Evolutionary conservation across 805 yeast genomes (phyloP).

Genomic region (Lipomyces mesembrius): DNA sequence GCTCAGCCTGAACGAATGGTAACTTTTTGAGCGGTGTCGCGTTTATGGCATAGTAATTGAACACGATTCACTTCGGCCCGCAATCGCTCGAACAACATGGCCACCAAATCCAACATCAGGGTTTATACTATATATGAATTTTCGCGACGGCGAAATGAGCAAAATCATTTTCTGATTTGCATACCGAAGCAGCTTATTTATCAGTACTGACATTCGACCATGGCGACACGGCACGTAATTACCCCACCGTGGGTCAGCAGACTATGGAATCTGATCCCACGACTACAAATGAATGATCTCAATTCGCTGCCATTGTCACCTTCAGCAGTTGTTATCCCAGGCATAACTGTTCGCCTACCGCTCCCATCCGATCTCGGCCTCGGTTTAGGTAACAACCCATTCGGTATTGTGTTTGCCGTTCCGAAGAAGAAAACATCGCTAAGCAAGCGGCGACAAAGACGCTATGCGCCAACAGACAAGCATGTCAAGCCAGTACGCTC

Average conservation of each 20-base stretch:
- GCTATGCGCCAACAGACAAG: conserved; percentile 80
- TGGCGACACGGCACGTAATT: conserved; percentile 11
- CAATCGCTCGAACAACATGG: background rate
- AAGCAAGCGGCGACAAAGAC: conserved; percentile 80
- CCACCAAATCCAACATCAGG: background rate
- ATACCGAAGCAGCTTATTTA: background rate
- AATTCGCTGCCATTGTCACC: conserved; percentile 6
- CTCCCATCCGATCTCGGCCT: conserved; percentile 28
- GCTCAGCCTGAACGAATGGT: background rate
- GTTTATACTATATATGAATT: background rate
- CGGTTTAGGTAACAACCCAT: conserved; percentile 47
- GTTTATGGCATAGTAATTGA: background rate
- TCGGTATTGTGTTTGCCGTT: conserved; percentile 82
- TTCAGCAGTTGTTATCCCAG: conserved; percentile 12
- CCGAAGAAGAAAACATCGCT: conserved; percentile 94
- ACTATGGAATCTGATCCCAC: conserved; percentile 19
- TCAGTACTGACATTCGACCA: background rate
- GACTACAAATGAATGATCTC: conserved; percentile 7
- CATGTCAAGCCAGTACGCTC: conserved; percentile 76
- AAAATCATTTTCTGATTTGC: background rate
- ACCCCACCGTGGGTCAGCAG: conserved; percentile 16
- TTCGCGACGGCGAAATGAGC: background rate
- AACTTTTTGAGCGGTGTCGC: background rate
- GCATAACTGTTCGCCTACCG: conserved; percentile 29
- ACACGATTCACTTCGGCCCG: background rate